Conservation (phyloP, 2,329 filamentous ascomycete species). For the Apiospora marii region DNA sequence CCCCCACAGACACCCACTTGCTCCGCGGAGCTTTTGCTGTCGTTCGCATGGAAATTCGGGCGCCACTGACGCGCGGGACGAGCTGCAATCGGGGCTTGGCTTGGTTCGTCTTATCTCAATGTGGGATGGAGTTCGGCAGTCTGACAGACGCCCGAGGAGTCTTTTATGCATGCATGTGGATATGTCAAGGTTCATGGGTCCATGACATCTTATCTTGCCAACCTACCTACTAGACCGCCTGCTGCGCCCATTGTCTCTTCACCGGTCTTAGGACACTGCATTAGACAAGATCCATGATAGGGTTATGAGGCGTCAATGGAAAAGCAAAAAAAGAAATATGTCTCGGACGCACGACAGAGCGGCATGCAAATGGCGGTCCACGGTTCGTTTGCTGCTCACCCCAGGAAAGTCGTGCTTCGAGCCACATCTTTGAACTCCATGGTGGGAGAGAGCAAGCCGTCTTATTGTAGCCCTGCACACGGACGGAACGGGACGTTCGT, state of each 20-base stretch:
- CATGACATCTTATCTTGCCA: no score
- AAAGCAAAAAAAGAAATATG: background rate
- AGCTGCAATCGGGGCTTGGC: background rate
- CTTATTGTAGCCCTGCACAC: background rate
- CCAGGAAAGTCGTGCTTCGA: background rate
- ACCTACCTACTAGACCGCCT: background rate
- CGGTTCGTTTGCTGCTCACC: background rate
- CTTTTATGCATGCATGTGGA: background rate
- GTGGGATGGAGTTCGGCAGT: no score
- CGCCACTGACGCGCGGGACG: background rate
- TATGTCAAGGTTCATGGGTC: background rate
- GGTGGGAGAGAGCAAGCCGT: background rate
- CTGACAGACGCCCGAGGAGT: background rate
- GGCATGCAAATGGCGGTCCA: background rate
- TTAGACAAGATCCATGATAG: no score
- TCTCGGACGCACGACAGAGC: background rate
- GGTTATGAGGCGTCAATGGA: background rate
- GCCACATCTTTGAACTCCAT: background rate
- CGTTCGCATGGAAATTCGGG: background rate
- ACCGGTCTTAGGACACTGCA: background rate
- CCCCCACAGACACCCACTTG: background rate
- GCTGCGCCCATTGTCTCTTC: background rate
- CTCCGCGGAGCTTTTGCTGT: background rate
- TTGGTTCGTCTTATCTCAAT: background rate
- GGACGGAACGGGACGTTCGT: background rate